A percentile compares a stretch with the other conserved stretches of the same genome.
phyloP scores from a whole-genome alignment of 164 flowering plant genomes.

The Pachysandra terminalis region DNA sequence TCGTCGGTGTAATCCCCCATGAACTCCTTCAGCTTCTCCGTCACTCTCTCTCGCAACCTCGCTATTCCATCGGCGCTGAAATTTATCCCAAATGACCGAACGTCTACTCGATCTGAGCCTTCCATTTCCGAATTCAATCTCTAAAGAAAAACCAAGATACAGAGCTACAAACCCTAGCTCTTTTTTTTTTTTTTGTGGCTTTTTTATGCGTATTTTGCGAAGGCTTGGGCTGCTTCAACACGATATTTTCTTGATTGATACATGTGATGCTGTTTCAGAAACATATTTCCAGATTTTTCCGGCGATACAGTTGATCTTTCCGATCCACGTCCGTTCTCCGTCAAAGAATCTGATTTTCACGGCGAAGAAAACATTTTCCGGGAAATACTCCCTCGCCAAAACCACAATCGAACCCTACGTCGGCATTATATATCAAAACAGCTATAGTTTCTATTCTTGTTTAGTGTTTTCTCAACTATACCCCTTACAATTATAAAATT shows the following conservation, averaged over 20 bases:
- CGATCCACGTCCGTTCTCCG: too few relatives aligned
- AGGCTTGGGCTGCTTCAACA: too few relatives aligned
- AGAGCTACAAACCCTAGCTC: too few relatives aligned
- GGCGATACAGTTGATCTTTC: too few relatives aligned
- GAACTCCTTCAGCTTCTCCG: conserved; percentile 74
- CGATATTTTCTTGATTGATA: too few relatives aligned
- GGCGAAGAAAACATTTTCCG: neutral
- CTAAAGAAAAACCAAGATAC: neutral
- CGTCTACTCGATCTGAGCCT: conserved; percentile 38
- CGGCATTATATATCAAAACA: too few relatives aligned
- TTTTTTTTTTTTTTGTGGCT: too few relatives aligned
- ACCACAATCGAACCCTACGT: neutral
- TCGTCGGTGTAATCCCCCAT: conserved; percentile 96
- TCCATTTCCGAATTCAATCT: conserved; percentile 27
- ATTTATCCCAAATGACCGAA: conserved; percentile 51
- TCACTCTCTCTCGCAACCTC: conserved; percentile 49
- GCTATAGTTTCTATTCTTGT: neutral
- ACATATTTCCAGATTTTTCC: too few relatives aligned
- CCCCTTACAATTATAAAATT: neutral
- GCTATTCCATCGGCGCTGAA: conserved; percentile 58
- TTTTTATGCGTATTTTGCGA: too few relatives aligned
- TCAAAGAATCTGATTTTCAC: neutral
- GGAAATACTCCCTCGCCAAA: neutral
- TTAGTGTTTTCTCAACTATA: neutral
- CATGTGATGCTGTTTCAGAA: too few relatives aligned